Conservation (phyloP, 192 early-diverging fungal genomes). For the Coemansia sp. region DNA sequence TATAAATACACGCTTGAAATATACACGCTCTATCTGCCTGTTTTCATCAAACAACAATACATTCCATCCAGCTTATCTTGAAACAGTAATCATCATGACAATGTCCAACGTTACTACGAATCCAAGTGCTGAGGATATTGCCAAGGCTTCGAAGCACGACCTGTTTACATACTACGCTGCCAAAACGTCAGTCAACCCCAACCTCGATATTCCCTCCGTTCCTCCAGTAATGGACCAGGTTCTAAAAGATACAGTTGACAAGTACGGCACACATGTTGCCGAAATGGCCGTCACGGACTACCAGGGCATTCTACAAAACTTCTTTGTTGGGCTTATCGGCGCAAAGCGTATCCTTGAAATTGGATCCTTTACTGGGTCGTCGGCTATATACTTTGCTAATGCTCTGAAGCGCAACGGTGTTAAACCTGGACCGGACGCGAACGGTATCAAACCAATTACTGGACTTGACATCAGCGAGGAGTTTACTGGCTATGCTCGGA, state of each 20-base stretch:
- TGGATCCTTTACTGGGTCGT: slow-evolving; percentile 67
- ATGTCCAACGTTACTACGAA: too few species aligned
- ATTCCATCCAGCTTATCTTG: too few species aligned
- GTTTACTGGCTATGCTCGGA: slow-evolving; percentile 47
- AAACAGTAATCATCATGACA: too few species aligned
- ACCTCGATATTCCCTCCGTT: slow-evolving; percentile 20
- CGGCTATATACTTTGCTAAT: slow-evolving; percentile 65
- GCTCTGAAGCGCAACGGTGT: slow-evolving; percentile 53
- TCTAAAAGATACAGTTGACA: slow-evolving; percentile 8
- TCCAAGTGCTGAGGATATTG: background rate
- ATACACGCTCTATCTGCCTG: too few species aligned
- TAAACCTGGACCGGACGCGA: slow-evolving; percentile 12
- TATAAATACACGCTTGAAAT: too few species aligned
- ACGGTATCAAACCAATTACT: slow-evolving; percentile 33
- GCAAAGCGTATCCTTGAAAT: slow-evolving; percentile 63
- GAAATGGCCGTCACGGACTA: slow-evolving; percentile 50
- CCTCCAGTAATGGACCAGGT: slow-evolving; percentile 21
- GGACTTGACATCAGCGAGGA: slow-evolving; percentile 58
- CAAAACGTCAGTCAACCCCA: slow-evolving; percentile 30
- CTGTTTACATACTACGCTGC: slow-evolving; percentile 26
- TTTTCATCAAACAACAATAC: too few species aligned
- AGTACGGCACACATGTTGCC: slow-evolving; percentile 8
- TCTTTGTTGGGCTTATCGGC: slow-evolving; percentile 51
- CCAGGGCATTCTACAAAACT: slow-evolving; percentile 55
- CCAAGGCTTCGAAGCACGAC: slow-evolving; percentile 11